Percentiles rank a stretch among this genome's conserved stretches.
Evolutionary conservation across 1,284 basidiomycete species (phyloP).

Genomic region (Trichosporon coremiiforme): DNA sequence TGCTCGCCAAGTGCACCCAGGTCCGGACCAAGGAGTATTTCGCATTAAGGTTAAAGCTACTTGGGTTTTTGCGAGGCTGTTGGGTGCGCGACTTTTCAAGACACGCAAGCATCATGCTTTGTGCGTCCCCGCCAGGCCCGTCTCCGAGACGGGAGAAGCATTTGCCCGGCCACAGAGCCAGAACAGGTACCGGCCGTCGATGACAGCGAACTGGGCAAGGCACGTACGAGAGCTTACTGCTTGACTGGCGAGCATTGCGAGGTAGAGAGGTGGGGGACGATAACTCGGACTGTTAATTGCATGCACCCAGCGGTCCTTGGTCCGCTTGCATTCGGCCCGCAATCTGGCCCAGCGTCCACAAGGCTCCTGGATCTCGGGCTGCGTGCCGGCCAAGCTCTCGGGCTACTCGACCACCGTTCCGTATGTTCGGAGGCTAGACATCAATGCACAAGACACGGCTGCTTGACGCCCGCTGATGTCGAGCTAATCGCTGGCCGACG

Average conservation of each 20-base stretch:
- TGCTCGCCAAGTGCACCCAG: neutral
- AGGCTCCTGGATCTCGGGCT: neutral
- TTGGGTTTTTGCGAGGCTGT: neutral
- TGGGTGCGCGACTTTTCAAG: neutral
- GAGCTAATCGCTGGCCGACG: neutral
- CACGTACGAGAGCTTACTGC: conserved; percentile 9
- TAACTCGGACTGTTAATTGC: neutral
- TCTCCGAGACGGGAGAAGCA: neutral
- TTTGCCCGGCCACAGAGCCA: neutral
- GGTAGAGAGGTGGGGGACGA: neutral
- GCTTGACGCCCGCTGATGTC: too few species aligned
- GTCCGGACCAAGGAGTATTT: neutral
- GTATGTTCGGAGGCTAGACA: too few species aligned
- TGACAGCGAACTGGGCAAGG: neutral
- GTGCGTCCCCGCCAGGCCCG: neutral
- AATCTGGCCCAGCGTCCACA: neutral
- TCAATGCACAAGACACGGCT: neutral
- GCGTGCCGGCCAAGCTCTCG: neutral
- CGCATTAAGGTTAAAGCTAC: conserved; percentile 8
- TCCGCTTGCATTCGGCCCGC: neutral
- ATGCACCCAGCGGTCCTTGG: neutral
- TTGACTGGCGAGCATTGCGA: neutral
- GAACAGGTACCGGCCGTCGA: conserved; percentile 5
- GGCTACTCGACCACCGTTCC: neutral
- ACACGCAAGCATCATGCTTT: neutral